A percentile compares a stretch with the other conserved stretches of the same genome.
Conservation (phyloP, 495 filamentous ascomycete species). For the Copromyces sp. region DNA sequence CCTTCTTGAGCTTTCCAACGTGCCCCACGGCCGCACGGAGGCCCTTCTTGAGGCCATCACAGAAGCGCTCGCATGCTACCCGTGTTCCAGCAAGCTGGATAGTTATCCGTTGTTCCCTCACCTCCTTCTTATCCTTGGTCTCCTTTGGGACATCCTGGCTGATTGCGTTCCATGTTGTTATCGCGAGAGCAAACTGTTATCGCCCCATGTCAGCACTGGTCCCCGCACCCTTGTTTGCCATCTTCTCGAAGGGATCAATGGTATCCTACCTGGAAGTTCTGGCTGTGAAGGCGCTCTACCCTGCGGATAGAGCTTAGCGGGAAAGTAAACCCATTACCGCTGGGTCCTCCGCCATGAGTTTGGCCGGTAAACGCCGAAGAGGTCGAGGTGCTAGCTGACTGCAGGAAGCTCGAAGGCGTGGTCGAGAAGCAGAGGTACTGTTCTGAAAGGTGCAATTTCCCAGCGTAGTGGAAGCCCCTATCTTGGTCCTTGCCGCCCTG, state of each 20-base stretch:
- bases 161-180: constrained; percentile 92
- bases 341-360: constrained; percentile 83
- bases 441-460: constrained; percentile 87
- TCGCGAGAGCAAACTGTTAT: constrained; percentile 69
- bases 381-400: constrained; percentile 59
- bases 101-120: constrained; percentile 68
- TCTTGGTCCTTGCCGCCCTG: constrained; percentile 54
- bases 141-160: constrained; percentile 37
- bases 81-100: constrained; percentile 82
- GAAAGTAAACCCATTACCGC: constrained; percentile 93
- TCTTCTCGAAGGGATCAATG: neutral
- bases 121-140: constrained; percentile 40
- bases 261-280: constrained; percentile 54
- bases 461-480: constrained; percentile 77
- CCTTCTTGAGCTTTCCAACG: constrained; percentile 66
- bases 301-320: constrained; percentile 83
- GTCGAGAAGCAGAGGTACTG: constrained; percentile 93
- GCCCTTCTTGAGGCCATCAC: constrained; percentile 85
- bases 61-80: constrained; percentile 86
- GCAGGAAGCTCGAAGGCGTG: constrained; percentile 77
- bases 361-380: constrained; percentile 77
- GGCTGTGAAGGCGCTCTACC: constrained; percentile 85
- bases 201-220: neutral
- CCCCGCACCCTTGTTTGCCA: neutral
- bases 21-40: constrained; percentile 76